Percentiles rank a stretch among this genome's conserved stretches.
phyloP scores from a whole-genome alignment of 495 filamentous ascomycete genomes.

The Penicilliopsis zonata region DNA sequence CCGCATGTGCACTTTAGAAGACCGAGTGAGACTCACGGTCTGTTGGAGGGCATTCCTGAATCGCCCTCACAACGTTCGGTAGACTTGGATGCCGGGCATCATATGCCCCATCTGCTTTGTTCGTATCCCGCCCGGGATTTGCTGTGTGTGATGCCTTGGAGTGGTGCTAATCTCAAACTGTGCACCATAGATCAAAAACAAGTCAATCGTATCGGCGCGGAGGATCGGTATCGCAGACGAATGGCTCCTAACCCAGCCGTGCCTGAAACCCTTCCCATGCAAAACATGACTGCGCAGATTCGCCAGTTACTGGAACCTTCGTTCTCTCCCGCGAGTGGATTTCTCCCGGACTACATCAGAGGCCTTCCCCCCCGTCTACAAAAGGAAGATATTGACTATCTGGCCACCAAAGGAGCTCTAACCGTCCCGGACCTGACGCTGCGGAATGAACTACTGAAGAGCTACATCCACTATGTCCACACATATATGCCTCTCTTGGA shows the following conservation, averaged over 20 bases:
- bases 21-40: conserved; percentile 16
- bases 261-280: conserved; percentile 24
- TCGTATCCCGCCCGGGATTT: no score
- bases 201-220: conserved; percentile 18
- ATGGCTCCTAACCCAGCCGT: conserved; percentile 28
- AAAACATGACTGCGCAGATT: conserved; percentile 26
- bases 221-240: conserved; percentile 19
- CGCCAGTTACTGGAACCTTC: conserved; percentile 28
- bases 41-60: conserved; percentile 19
- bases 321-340: conserved; percentile 19
- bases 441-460: conserved; percentile 61
- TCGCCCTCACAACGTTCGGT: conserved; percentile 32
- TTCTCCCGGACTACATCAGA: conserved; percentile 54
- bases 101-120: conserved; percentile 38
- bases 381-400: conserved; percentile 62
- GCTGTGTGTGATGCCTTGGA: no score
- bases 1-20: conserved; percentile 14
- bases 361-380: conserved; percentile 56
- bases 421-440: conserved; percentile 52
- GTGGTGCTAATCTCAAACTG: conserved; percentile 1
- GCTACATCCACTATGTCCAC: conserved; percentile 74
- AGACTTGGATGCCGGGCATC: conserved; percentile 32
- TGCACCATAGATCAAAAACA: conserved; percentile 25
- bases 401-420: conserved; percentile 63
- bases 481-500: conserved; percentile 85